Base-by-base conservation (phyloP, 257 asterid species). In the Prunella vulgaris region DNA sequence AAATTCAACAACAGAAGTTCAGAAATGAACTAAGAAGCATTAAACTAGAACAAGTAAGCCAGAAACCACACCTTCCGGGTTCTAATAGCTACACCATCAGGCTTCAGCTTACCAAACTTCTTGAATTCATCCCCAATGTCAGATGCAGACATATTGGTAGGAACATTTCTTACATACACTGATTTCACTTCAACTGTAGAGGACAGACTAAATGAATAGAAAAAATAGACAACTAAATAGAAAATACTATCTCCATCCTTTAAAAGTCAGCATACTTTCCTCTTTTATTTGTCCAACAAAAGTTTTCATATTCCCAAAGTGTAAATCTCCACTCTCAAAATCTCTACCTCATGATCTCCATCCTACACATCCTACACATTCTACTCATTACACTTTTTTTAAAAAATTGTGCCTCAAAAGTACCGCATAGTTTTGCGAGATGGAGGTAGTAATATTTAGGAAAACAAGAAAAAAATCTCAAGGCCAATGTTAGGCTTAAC, bases 81-180 rank as follows among this genome's bases (percentile, higher is more conserved):
- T 83, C 99, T 87, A 60, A 94, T 94, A 70, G 99, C 99, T 60
- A 94, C 99, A 32, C 96, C 97, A 82, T 91, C 95, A 54, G 86
- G 91, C 80, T 60, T 82, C 67, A 94, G 84, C 79, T 81, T 89
- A 40, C 99, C 99, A 60, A 94, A 94, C 87, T 80, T 94, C 84
- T 85, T 91, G 76, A 94, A 94, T 76, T 89, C 97, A 77, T 89
- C 99, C 76, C 84, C 97, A 28, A 94, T 94, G 83, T 86, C 95
- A 64, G 89, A 85, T 69, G 97, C 90, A 65, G 90, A 75, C 97
- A 91, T 91, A 4, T 85, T 91, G 9, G 88, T 82, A n/a, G 97
- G 97, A 25, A 94, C 99, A 73, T 87, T 94, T 85, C 86, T 86
- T 69, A 94, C 97, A 48, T 94, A 94, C 33, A 94, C 99, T 7